Evolutionary conservation across 768 basidiomycete species (phyloP).

Genomic region (Boletus subparvulus): DNA sequence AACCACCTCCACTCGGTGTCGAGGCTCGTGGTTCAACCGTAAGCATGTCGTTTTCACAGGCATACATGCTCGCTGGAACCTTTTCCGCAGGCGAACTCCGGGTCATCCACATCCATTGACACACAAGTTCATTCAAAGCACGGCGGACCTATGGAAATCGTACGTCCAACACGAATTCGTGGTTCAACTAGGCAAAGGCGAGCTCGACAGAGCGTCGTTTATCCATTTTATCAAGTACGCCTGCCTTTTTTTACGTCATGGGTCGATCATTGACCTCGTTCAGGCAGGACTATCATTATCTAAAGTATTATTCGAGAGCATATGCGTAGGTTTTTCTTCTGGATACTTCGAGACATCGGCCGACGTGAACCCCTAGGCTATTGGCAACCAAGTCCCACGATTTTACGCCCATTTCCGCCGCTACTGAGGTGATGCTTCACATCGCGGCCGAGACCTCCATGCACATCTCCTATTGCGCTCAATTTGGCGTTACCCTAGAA

Average conservation of each 20-base stretch:
- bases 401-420: slow-evolving; percentile 59
- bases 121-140: slow-evolving; percentile 58
- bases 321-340: slow-evolving; percentile 50
- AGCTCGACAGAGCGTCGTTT: slow-evolving; percentile 64
- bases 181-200: slow-evolving; percentile 68
- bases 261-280: background rate
- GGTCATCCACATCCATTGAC: slow-evolving; percentile 70
- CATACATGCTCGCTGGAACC: background rate
- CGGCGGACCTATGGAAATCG: slow-evolving; percentile 57
- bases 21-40: slow-evolving; percentile 51
- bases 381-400: slow-evolving; percentile 75
- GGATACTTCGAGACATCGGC: background rate
- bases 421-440: slow-evolving; percentile 61
- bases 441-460: slow-evolving; percentile 69
- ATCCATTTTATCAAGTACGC: slow-evolving; percentile 81
- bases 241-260: background rate
- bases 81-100: slow-evolving; percentile 48
- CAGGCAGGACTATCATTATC: slow-evolving; percentile 81
- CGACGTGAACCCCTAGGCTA: slow-evolving; percentile 42
- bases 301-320: slow-evolving; percentile 84
- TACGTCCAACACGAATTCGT: slow-evolving; percentile 89
- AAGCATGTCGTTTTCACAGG: slow-evolving; percentile 32
- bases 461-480: slow-evolving; percentile 68
- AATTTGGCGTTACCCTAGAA: slow-evolving; percentile 63
- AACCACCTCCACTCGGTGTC: slow-evolving; percentile 75